Percentiles rank a stretch among this genome's conserved stretches.
phyloP scores from a whole-genome alignment of 768 basidiomycete species.

The Pisolithus marmoratus region DNA sequence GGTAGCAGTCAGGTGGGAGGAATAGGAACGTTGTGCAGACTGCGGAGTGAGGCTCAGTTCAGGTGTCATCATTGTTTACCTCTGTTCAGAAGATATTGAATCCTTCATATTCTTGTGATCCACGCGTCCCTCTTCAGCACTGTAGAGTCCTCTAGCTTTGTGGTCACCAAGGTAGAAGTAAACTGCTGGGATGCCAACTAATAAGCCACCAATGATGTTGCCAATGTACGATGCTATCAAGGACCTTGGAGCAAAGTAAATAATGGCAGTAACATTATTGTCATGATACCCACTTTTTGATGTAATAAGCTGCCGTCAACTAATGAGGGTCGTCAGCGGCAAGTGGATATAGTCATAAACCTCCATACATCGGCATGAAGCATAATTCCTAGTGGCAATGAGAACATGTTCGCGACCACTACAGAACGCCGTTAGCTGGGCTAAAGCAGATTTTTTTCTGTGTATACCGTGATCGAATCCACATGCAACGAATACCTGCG shows the following conservation, averaged over 20 bases:
- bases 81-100: constrained; percentile 11
- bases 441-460: background rate
- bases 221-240: constrained; percentile 61
- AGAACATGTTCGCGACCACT: constrained; percentile 78
- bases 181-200: constrained; percentile 58
- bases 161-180: constrained; percentile 61
- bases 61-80: too few species aligned
- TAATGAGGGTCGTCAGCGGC: constrained; percentile 6
- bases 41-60: too few species aligned
- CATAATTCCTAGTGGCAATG: constrained; percentile 64
- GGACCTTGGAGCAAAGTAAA: constrained; percentile 34
- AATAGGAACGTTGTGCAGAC: too few species aligned
- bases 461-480: constrained; percentile 62
- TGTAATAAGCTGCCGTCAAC: constrained; percentile 44
- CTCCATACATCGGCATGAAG: constrained; percentile 55
- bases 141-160: constrained; percentile 31
- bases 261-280: background rate
- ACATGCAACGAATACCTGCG: constrained; percentile 63
- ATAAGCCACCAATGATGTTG: constrained; percentile 59
- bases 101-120: constrained; percentile 2
- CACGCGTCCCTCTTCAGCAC: constrained; percentile 33
- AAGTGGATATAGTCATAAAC: background rate
- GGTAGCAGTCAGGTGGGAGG: too few species aligned
- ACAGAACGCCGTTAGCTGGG: background rate
- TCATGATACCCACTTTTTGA: constrained; percentile 48